Evolutionary conservation across 306 rosid species (phyloP).

Genomic region (Argentina anserina): DNA sequence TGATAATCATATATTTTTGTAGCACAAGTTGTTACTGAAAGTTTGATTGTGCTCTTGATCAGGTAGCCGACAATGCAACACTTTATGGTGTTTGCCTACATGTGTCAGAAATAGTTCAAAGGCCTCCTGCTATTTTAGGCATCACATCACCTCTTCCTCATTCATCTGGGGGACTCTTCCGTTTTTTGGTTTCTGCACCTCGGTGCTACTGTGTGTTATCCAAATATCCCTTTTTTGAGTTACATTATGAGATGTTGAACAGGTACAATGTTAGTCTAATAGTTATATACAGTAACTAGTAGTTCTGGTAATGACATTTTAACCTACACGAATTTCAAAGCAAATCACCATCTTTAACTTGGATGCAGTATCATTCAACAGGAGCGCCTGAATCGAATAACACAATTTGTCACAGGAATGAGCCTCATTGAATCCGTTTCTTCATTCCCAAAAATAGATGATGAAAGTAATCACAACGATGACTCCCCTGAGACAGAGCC

Average conservation of each 20-base stretch:
- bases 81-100: slow-evolving; percentile 97
- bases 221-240: slow-evolving; percentile 82
- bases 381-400: slow-evolving; percentile 90
- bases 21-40: slow-evolving; percentile 33
- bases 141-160: slow-evolving; percentile 49
- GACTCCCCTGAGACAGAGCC: slow-evolving; percentile 48
- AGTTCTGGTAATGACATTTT: background rate
- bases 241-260: slow-evolving; percentile 90
- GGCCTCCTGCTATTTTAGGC: slow-evolving; percentile 81
- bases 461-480: slow-evolving; percentile 41
- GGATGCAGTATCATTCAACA: slow-evolving; percentile 91
- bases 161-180: slow-evolving; percentile 54
- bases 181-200: slow-evolving; percentile 91
- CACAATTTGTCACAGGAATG: slow-evolving; percentile 63
- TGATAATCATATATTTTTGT: background rate
- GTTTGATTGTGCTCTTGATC: slow-evolving; percentile 36
- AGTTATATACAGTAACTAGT: slow-evolving; percentile 8
- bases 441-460: slow-evolving; percentile 36
- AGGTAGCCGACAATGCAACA: slow-evolving; percentile 79
- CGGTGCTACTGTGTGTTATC: slow-evolving; percentile 95
- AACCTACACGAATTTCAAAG: background rate
- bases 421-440: slow-evolving; percentile 47
- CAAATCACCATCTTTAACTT: slow-evolving; percentile 20
- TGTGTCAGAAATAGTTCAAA: slow-evolving; percentile 91
- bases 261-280: slow-evolving; percentile 43